Percentiles rank a stretch among this genome's conserved stretches.
Conservation (phyloP, 1,284 basidiomycete species). For the Apiotrichum sp. region DNA sequence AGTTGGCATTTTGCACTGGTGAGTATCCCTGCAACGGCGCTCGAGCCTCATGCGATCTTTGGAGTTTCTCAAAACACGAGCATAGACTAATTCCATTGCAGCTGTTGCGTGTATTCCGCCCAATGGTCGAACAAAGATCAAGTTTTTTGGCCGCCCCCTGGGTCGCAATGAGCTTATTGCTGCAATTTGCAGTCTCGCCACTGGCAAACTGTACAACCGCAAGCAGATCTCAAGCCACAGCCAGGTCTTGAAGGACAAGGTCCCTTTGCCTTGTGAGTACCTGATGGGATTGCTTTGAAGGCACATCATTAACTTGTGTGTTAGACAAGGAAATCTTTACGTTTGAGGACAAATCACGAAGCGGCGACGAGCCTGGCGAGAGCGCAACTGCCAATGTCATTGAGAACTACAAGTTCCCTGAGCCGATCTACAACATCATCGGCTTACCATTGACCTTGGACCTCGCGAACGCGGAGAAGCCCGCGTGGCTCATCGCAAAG, state of each 20-base stretch:
- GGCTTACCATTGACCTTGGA: conserved; percentile 10
- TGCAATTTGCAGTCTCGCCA: conserved; percentile 50
- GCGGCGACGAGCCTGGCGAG: conserved; percentile 13
- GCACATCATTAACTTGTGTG: too few relatives aligned
- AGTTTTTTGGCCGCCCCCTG: conserved; percentile 50
- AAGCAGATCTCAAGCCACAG: conserved; percentile 47
- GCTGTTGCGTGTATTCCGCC: conserved; percentile 23
- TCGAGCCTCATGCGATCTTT: not conserved
- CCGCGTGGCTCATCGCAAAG: conserved; percentile 9
- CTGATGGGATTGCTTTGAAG: too few relatives aligned
- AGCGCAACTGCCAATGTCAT: conserved; percentile 20
- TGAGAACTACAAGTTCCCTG: conserved; percentile 17
- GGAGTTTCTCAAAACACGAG: not conserved
- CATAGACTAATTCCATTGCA: conserved; percentile 2
- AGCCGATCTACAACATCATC: conserved; percentile 17
- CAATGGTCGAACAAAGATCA: conserved; percentile 42
- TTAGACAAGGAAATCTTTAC: conserved; percentile 23
- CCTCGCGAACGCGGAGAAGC: conserved; percentile 17
- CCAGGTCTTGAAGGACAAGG: conserved; percentile 44
- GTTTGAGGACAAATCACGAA: conserved; percentile 21
- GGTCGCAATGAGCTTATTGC: conserved; percentile 54
- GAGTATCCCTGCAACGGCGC: conserved; percentile 3
- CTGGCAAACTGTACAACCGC: conserved; percentile 39
- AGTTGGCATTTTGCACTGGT: conserved; percentile 22
- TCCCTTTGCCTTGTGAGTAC: conserved; percentile 16